Base-by-base conservation (phyloP, 306 rosid genomes). In the Casuarina glauca region DNA sequence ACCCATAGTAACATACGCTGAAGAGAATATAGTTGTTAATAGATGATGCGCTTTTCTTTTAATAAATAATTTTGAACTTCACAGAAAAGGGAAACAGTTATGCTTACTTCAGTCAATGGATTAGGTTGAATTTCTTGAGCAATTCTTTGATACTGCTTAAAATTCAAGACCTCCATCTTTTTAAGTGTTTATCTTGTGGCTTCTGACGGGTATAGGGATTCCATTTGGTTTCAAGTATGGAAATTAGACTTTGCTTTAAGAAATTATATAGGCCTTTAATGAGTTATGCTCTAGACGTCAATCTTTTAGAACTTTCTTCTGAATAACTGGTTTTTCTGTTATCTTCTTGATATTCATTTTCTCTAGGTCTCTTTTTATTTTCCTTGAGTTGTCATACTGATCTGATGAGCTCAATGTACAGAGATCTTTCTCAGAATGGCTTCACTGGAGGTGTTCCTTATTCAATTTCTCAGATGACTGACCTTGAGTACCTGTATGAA, bases 371-470 rank as follows among this genome's bases (percentile, higher is more conserved):
- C 69, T 50, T 8, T 68, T 68, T 11, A 51, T 72, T 74, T 75
- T 50, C 13, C 13, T 74, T 16, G 7, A 46, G 57, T 71, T 69
- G 69, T 76, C 54, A 1, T 74, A 79, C 69, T 79, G 68, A 66
- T 83, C 63, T 63, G 52, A 78, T 62, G 46, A 71, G 64, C 63
- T 66, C 69, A 43, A 62, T 41, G 48, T 83, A 87, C 83, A 94
- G 98, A 20, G 97, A 94, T 90, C 92, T 94, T 79, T 94, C 98
- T 35, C 76, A 76, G 15, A 92, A 94, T 57, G 79, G 42, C 62
- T 90, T 92, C 90, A 75, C 82, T 12, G 97, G 97, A 67, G 79
- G 74, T 45, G 84, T 90, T 58, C 98, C 98, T 9, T 90, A 76
- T 71, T 92, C 98, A 51, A 73, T 94, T 72, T 87, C 93, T 75